Base-by-base conservation (phyloP, 2,329 filamentous ascomycete species). In the Madurella fahalii region DNA sequence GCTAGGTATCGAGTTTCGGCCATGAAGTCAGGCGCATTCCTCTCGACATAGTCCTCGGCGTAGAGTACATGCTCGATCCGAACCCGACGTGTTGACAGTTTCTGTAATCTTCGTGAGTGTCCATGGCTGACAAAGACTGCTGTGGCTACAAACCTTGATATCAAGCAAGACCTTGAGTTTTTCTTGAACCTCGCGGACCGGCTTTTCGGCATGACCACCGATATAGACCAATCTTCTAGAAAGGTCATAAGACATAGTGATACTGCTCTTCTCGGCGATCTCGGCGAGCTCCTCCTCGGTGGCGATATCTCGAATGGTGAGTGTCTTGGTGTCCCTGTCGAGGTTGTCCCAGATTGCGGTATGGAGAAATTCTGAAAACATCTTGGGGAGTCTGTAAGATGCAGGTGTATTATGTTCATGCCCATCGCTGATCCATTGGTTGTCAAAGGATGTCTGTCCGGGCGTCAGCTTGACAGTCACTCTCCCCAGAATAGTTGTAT, bases 1-100 rank as follows among this genome's bases (percentile, higher is more conserved):
- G 61, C 58, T 51, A 65, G 61, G 51, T 62, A 64, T 4, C 67
- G 65, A 5, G 60, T 56, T 25, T 70, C 68, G 2, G 66, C 63
- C 7, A 37, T 56, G 37, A 55, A 39, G 4, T 49, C 49, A 7
- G 40, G 15, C 11, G 18, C 12, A 7, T 30, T 32, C 39, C 49
- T 58, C 2, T 50, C 43, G 9, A 49, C 42, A 11, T 64, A 59
- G n/a, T 54, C 44, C 41, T 68, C 67, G 13, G 61, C 41, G 37
- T 64, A 64, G n/a, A 67, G 13, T 1, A 67, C 7, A 49, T 68
- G 64, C 41, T 61, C 52, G 9, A 54, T 48, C 2, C 30, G 31
- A 0, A 48, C 42, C 9, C 37, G 40, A 1, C 46, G 47, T 3
- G 39, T 7, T 4, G 25, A 5, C 2, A 58, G 34, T 45, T 59